Conservation (phyloP, 176 grass and related monocot genomes). For the Saccharum officinarum region DNA sequence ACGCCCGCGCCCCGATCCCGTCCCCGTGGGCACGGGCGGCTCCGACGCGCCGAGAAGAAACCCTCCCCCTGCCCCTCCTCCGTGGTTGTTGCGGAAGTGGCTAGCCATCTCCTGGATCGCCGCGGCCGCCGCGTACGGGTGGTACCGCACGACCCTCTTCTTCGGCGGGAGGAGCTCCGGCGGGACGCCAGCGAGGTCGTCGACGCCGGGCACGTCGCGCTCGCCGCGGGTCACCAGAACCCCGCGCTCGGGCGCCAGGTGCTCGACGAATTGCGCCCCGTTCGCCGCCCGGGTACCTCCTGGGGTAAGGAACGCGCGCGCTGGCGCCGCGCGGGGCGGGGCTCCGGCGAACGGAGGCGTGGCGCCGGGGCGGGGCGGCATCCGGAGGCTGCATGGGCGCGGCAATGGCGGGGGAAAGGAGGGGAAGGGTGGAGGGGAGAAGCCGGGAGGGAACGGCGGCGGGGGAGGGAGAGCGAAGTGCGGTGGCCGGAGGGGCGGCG, state of each 20-base stretch:
- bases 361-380: neutral
- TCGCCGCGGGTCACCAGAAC: too few relatives aligned
- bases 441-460: neutral
- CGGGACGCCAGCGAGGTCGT: constrained; percentile 30
- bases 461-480: neutral
- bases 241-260: neutral
- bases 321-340: neutral
- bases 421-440: neutral
- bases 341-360: neutral
- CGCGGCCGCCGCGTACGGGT: constrained; percentile 21
- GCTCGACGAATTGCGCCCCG: constrained; percentile 13
- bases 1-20: neutral
- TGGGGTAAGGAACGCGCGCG: neutral
- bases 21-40: neutral
- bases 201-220: neutral
- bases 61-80: neutral
- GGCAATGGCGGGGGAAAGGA: constrained; percentile 5
- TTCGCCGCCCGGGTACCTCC: neutral
- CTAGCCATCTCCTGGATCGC: constrained; percentile 24
- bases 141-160: constrained; percentile 44
- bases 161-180: constrained; percentile 36
- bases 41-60: neutral
- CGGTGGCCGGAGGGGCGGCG: neutral
- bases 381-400: neutral
- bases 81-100: neutral